phyloP scores from a whole-genome alignment of 257 asterid genomes.

The Penstemon barbatus region DNA sequence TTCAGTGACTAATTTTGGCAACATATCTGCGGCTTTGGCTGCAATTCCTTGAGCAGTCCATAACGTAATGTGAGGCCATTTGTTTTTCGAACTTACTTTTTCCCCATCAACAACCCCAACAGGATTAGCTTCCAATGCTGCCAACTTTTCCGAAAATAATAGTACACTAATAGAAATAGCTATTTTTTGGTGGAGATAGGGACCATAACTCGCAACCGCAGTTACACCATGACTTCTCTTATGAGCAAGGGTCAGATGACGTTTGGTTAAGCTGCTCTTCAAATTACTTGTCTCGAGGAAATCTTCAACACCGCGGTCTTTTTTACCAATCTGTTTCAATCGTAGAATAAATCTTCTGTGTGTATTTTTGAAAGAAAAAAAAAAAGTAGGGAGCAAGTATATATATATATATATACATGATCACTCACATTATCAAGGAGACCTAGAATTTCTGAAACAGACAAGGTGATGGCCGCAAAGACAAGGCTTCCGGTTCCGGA shows the following conservation, averaged over 20 bases:
- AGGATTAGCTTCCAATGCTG: conserved; percentile 72
- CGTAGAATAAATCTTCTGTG: too few relatives aligned
- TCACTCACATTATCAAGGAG: conserved; percentile 59
- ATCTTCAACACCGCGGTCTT: conserved; percentile 50
- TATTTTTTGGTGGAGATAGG: conserved; percentile 54
- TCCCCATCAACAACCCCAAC: conserved; percentile 72
- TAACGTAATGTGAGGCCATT: conserved; percentile 87
- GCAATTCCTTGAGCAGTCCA: conserved; percentile 73
- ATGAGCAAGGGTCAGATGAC: conserved; percentile 92
- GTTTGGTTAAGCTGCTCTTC: conserved; percentile 53
- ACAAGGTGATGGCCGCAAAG: conserved; percentile 79
- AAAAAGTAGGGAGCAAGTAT: too few relatives aligned
- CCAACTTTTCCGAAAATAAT: conserved; percentile 63
- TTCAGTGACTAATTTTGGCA: conserved; percentile 57
- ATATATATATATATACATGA: too few relatives aligned
- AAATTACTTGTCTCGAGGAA: conserved; percentile 55
- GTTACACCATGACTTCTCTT: conserved; percentile 86
- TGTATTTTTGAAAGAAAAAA: too few relatives aligned
- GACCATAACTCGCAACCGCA: conserved; percentile 71
- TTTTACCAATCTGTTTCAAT: conserved; percentile 52
- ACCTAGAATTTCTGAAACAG: conserved; percentile 58
- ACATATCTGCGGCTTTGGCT: conserved; percentile 72
- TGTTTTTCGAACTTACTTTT: conserved; percentile 62
- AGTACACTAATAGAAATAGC: conserved; percentile 59
- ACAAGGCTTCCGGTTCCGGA: conserved; percentile 65